Conservation (phyloP, 768 basidiomycete species). For the Mycena capillaripes region DNA sequence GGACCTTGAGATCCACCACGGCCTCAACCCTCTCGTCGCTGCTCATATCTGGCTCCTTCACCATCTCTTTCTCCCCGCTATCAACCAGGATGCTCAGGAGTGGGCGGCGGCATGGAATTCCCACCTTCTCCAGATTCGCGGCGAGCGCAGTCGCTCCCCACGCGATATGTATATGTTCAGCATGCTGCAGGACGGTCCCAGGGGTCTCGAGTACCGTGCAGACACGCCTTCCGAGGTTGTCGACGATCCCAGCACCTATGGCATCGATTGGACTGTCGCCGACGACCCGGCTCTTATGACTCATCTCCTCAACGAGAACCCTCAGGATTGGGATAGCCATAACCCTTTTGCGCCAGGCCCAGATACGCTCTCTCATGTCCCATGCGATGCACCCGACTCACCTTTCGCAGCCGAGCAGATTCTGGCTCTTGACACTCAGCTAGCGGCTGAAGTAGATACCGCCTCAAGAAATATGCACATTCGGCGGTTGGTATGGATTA, state of each 20-base stretch:
- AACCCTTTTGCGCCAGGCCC: constrained; percentile 22
- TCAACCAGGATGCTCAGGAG: constrained; percentile 41
- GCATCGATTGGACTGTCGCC: constrained; percentile 35
- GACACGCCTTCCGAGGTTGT: neutral
- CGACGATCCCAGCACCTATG: constrained; percentile 25
- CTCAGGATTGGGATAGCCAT: constrained; percentile 16
- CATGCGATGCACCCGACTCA: constrained; percentile 12
- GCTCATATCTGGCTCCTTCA: constrained; percentile 49
- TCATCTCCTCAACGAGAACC: constrained; percentile 31
- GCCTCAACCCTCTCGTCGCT: constrained; percentile 36
- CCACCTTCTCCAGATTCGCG: constrained; percentile 35
- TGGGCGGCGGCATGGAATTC: constrained; percentile 48
- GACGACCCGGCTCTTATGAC: constrained; percentile 23
- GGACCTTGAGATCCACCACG: constrained; percentile 42
- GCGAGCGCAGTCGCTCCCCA: constrained; percentile 30
- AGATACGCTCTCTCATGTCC: constrained; percentile 1
- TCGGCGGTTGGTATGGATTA: neutral
- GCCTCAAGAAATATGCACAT: constrained; percentile 4
- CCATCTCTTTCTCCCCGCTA: constrained; percentile 41
- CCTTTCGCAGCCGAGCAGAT: constrained; percentile 2
- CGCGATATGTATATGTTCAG: constrained; percentile 39
- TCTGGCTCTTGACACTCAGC: neutral
- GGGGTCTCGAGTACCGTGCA: constrained; percentile 25
- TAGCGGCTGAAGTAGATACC: neutral
- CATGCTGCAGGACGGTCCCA: constrained; percentile 32